These are phyloP conservation scores for Suillus paluster DNA, from an alignment of 768 basidiomycete species.

Conservation along the genomic window DNA sequence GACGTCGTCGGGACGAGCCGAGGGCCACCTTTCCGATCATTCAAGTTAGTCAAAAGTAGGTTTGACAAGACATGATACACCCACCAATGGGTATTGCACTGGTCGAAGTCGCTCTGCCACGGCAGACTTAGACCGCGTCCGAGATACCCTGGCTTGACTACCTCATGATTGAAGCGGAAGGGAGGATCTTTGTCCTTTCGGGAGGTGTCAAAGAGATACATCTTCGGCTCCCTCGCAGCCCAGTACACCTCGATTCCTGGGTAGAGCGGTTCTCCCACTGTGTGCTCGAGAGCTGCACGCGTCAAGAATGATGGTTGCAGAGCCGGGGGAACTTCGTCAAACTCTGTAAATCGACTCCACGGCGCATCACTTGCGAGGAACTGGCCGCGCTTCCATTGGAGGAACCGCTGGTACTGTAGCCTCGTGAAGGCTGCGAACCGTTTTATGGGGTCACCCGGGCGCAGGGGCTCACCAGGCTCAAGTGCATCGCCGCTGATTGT, in stretches of 20 bases:
- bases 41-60: background rate
- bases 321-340: slow-evolving; percentile 23
- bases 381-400: slow-evolving; percentile 31
- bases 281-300: slow-evolving; percentile 33
- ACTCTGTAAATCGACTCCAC: slow-evolving; percentile 9
- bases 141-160: slow-evolving; percentile 31
- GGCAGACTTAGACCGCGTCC: slow-evolving; percentile 37
- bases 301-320: slow-evolving; percentile 31
- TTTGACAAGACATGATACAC: slow-evolving; percentile 6
- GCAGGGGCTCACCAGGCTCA: slow-evolving; percentile 15
- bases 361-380: slow-evolving; percentile 13
- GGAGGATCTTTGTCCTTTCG: slow-evolving; percentile 17
- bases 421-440: slow-evolving; percentile 33
- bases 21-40: slow-evolving; percentile 12
- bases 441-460: background rate
- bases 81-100: slow-evolving; percentile 37
- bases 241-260: slow-evolving; percentile 42
- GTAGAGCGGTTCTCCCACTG: slow-evolving; percentile 38
- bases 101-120: slow-evolving; percentile 41
- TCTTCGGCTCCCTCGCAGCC: slow-evolving; percentile 28
- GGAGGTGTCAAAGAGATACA: slow-evolving; percentile 15
- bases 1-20: slow-evolving; percentile 13
- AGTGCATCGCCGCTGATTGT: slow-evolving; percentile 9
- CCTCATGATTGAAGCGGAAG: slow-evolving; percentile 23
- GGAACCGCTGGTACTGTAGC: slow-evolving; percentile 36